Evolutionary conservation across 192 early-diverging fungal species (phyloP), one percentile per base, ranked within the genome.

Genomic region (Dissophora globulifera): DNA sequence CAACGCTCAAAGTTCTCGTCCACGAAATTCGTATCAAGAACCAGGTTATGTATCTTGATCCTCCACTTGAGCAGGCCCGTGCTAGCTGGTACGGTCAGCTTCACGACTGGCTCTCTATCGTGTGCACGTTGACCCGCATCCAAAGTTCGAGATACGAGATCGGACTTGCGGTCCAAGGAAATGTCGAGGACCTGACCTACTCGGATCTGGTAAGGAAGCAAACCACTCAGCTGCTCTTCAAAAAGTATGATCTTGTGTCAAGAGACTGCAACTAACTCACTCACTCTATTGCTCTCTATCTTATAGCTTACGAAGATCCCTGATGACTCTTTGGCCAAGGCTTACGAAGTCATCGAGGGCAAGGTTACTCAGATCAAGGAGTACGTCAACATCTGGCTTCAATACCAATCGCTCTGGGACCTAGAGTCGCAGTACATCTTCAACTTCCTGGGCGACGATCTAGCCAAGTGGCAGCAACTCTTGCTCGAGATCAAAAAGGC

Each of bases 381-480:
- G 26, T 99, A 99, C 65, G 93, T 96, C 32, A 85, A 88, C 45
- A 91, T 95, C 56, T 99, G 98, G 98, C 85, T 99, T 17, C 93
- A 93, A 58, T 99, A 99, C 84, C 98, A 99, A 75, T 93, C 93
- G 8, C 86, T 99, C 35, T 99, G 97, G 97, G 98, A 99, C 79
- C 84, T 98, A 41, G 95, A 98, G 68, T 84, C 89, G 0, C 90
- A 92, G 69, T 85, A 91, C 49, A 91, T 99, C 19, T 92, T 90
- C 62, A 78, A 85, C 41, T 83, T 85, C 27, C 86, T 99, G 25
- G 95, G 95, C 27, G 93, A 96, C 26, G 93, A 99, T 63, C 82
- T 99, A 60, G 67, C 72, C 17, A 86, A 89, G 46, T 99, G 98
- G 98, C 93, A 97, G 72, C 88, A 96, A 62, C 90, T 97, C 40